phyloP scores from a whole-genome alignment of 495 filamentous ascomycete species.

The Sabuloglossum arenarium region DNA sequence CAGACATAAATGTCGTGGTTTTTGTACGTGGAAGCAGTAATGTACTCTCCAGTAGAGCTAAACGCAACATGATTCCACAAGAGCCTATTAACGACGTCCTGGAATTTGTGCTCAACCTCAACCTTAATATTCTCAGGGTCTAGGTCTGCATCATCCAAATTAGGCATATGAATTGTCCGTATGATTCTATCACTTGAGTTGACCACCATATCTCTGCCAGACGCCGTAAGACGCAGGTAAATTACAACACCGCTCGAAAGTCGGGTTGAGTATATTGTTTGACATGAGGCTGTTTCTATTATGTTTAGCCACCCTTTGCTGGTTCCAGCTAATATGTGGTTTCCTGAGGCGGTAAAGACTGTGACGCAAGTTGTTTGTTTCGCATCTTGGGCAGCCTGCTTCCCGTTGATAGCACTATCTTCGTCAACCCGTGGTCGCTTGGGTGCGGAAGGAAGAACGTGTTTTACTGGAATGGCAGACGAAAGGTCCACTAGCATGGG shows the following conservation, averaged over 20 bases:
- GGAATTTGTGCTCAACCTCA: slow-evolving; percentile 92
- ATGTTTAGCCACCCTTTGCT: slow-evolving; percentile 93
- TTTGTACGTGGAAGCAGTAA: slow-evolving; percentile 84
- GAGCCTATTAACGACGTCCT: slow-evolving; percentile 86
- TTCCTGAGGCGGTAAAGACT: slow-evolving; percentile 63
- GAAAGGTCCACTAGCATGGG: slow-evolving; percentile 72
- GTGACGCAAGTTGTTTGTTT: slow-evolving; percentile 85
- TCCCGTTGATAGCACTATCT: slow-evolving; percentile 48
- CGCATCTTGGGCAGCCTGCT: slow-evolving; percentile 75
- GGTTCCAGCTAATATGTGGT: slow-evolving; percentile 76
- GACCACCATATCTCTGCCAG: slow-evolving; percentile 66
- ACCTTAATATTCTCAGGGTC: slow-evolving; percentile 56
- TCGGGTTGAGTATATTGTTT: slow-evolving; percentile 68
- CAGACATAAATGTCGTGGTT: slow-evolving; percentile 98
- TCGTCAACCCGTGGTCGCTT: slow-evolving; percentile 37
- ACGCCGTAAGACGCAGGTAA: slow-evolving; percentile 61
- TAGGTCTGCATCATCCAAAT: slow-evolving; percentile 32
- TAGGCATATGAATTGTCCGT: slow-evolving; percentile 61
- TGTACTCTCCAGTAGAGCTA: slow-evolving; percentile 77
- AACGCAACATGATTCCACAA: slow-evolving; percentile 94
- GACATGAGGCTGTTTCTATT: slow-evolving; percentile 54
- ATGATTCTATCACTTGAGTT: slow-evolving; percentile 88
- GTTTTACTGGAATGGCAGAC: slow-evolving; percentile 38
- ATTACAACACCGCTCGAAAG: slow-evolving; percentile 76
- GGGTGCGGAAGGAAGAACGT: slow-evolving; percentile 60